phyloP scores from a whole-genome alignment of 257 asterid species.

The Haberlea rhodopensis region DNA sequence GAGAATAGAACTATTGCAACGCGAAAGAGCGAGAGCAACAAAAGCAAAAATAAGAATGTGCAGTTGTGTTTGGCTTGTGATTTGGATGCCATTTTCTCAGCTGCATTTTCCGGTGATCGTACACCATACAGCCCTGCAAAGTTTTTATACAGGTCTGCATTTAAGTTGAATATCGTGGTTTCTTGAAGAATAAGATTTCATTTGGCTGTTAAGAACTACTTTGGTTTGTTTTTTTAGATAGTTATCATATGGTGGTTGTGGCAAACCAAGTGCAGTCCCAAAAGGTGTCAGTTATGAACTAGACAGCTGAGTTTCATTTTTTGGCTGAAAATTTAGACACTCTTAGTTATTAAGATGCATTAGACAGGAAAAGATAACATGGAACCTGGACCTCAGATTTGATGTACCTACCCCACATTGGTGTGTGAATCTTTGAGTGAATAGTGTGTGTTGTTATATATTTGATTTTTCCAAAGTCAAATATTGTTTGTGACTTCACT shows the following conservation, averaged over 20 bases:
- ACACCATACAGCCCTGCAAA: slow-evolving; percentile 83
- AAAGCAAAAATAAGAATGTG: slow-evolving; percentile 33
- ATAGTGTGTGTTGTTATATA: neutral
- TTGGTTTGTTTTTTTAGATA: too few species aligned
- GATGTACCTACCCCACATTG: neutral
- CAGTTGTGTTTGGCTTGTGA: slow-evolving; percentile 88
- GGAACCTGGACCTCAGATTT: neutral
- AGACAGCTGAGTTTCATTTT: too few species aligned
- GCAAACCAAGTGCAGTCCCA: neutral
- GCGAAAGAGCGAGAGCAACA: slow-evolving; percentile 37
- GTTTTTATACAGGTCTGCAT: slow-evolving; percentile 73
- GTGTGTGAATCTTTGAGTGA: neutral
- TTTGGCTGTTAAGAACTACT: too few species aligned
- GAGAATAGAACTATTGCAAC: slow-evolving; percentile 55
- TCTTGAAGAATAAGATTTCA: neutral
- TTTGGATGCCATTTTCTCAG: slow-evolving; percentile 86
- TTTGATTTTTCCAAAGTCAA: neutral
- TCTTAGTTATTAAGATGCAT: neutral
- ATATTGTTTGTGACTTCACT: neutral
- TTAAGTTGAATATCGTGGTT: slow-evolving; percentile 14
- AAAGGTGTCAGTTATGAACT: too few species aligned
- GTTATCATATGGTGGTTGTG: neutral
- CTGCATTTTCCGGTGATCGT: slow-evolving; percentile 68
- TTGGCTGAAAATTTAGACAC: neutral
- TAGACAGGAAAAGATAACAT: neutral